Evolutionary conservation across 176 grass and related monocot species (phyloP).

Genomic region (Aegilops sharonensis): DNA sequence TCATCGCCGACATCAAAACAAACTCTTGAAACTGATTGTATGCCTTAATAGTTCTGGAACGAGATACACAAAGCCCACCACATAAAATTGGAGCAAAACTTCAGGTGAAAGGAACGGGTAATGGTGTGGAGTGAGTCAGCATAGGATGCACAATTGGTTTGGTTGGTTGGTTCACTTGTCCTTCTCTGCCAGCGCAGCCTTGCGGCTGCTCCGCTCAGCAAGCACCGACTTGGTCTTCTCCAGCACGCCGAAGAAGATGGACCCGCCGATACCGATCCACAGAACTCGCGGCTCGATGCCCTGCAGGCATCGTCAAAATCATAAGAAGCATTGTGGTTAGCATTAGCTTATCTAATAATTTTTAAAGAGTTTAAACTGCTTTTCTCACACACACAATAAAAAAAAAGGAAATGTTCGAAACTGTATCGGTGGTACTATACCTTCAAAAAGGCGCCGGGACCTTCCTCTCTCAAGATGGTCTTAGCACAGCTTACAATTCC

Average conservation of each 20-base stretch:
- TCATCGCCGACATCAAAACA: neutral
- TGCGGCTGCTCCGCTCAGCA: slow-evolving; percentile 36
- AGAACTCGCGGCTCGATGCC: slow-evolving; percentile 85
- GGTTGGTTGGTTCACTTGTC: neutral
- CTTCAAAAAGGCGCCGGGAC: slow-evolving; percentile 76
- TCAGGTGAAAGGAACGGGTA: neutral
- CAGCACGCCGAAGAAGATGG: slow-evolving; percentile 92
- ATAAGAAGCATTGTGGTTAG: neutral
- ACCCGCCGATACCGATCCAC: slow-evolving; percentile 93
- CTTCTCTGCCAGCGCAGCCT: neutral
- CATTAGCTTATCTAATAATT: neutral
- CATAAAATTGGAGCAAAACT: neutral
- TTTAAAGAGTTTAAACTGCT: neutral
- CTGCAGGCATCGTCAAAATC: slow-evolving; percentile 37
- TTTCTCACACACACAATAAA: neutral
- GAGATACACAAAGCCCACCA: neutral
- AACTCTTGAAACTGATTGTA: neutral
- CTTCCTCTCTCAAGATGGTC: slow-evolving; percentile 82
- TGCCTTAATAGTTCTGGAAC: neutral
- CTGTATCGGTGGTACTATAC: slow-evolving; percentile 4
- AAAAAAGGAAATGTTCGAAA: neutral
- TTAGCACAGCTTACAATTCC: slow-evolving; percentile 75
- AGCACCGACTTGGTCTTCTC: slow-evolving; percentile 77
- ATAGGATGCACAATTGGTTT: neutral
- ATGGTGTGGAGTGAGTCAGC: neutral